A percentile compares a stretch with the other conserved stretches of the same genome.
phyloP scores from a whole-genome alignment of 495 filamentous ascomycete species.

The Choiromyces venosus region DNA sequence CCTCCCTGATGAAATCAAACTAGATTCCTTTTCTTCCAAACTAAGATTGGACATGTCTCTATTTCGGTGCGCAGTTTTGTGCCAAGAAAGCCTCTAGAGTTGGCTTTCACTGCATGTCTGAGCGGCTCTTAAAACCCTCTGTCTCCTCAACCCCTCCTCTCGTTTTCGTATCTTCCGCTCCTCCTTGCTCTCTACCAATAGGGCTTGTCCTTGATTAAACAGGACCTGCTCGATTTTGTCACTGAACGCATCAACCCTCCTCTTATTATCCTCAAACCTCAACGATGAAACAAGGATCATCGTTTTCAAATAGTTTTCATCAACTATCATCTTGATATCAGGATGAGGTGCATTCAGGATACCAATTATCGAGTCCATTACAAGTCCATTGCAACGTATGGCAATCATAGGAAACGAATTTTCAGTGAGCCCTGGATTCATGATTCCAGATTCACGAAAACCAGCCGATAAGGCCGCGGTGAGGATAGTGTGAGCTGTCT shows the following conservation, averaged over 20 bases:
- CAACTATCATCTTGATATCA: constrained; percentile 43
- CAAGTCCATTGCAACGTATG: constrained; percentile 70
- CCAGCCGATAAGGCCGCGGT: constrained; percentile 70
- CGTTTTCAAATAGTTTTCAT: constrained; percentile 49
- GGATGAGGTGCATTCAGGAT: constrained; percentile 45
- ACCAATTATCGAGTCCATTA: constrained; percentile 73
- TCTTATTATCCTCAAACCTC: constrained; percentile 66
- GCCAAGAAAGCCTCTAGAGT: background rate
- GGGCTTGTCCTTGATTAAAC: constrained; percentile 14
- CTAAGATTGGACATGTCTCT: background rate
- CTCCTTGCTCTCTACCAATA: constrained; percentile 25
- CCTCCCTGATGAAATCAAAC: background rate
- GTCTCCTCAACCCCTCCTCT: constrained; percentile 33
- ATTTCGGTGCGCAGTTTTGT: background rate
- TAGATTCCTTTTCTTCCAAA: background rate
- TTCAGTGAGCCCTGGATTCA: constrained; percentile 45
- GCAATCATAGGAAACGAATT: constrained; percentile 67
- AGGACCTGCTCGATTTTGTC: constrained; percentile 18
- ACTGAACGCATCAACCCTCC: constrained; percentile 49
- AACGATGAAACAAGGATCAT: constrained; percentile 67
- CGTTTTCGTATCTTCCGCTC: constrained; percentile 30
- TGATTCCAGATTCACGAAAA: constrained; percentile 80
- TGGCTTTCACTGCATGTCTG: background rate
- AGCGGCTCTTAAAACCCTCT: constrained; percentile 13
- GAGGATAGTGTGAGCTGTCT: constrained; percentile 66